A percentile compares a stretch with the other conserved stretches of the same genome.
Conservation (phyloP, 2,329 filamentous ascomycete genomes). For the Clarireedia paspali region DNA sequence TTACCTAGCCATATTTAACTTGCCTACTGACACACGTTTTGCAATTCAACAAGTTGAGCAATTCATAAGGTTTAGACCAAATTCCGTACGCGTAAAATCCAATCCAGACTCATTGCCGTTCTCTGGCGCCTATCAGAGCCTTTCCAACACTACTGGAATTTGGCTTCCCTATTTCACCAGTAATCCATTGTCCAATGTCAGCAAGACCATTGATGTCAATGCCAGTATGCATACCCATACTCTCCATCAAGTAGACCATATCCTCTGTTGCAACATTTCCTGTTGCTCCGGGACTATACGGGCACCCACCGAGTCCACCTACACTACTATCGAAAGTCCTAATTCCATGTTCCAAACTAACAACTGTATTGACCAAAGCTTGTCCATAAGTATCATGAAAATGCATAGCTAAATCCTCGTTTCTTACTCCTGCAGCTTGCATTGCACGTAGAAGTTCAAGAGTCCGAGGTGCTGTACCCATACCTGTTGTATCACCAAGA, state of each 20-base stretch:
- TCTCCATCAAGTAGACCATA: constrained; percentile 70
- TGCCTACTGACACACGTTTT: too few species aligned
- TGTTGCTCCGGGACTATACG: constrained; percentile 77
- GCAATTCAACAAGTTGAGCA: background rate
- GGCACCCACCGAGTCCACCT: constrained; percentile 74
- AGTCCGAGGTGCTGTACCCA: constrained; percentile 72
- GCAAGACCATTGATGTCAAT: constrained; percentile 60
- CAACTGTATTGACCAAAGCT: constrained; percentile 73
- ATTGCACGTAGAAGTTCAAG: constrained; percentile 57
- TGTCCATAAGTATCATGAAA: constrained; percentile 88
- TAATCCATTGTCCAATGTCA: constrained; percentile 68
- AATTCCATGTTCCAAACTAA: constrained; percentile 70
- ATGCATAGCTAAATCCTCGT: constrained; percentile 69
- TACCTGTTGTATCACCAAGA: constrained; percentile 83
- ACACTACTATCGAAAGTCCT: constrained; percentile 74
- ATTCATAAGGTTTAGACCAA: background rate
- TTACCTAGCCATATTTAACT: too few species aligned
- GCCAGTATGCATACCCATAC: constrained; percentile 66
- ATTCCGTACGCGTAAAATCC: too few species aligned
- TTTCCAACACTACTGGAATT: constrained; percentile 63
- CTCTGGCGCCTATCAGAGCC: constrained; percentile 46
- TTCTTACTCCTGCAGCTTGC: constrained; percentile 57
- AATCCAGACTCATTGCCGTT: background rate
- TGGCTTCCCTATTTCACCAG: constrained; percentile 49
- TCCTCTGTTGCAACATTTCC: constrained; percentile 84